These are phyloP conservation scores for Rhodotorula sp. DNA, from an alignment of 1,284 basidiomycete species.

Conservation along the genomic window DNA sequence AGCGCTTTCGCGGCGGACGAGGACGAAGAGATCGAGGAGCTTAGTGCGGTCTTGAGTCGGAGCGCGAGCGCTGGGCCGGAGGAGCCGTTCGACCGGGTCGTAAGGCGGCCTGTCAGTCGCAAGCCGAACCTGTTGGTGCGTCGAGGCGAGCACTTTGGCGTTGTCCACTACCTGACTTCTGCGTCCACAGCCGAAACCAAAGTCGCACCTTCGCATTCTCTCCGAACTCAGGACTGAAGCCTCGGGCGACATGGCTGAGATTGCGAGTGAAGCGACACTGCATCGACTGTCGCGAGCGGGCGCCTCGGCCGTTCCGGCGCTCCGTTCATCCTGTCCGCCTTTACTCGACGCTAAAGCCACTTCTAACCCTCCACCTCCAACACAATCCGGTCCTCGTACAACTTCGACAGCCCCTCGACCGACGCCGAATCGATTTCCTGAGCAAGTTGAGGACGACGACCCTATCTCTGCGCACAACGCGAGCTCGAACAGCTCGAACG, in stretches of 20 bases:
- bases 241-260: constrained; percentile 28
- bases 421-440: constrained; percentile 36
- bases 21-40: constrained; percentile 24
- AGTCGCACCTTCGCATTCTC: constrained; percentile 37
- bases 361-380: neutral
- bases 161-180: too few species aligned
- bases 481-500: constrained; percentile 16
- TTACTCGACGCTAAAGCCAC: neutral
- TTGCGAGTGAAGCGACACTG: constrained; percentile 36
- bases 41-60: constrained; percentile 17
- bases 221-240: constrained; percentile 29
- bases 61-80: constrained; percentile 24
- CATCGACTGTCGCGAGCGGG: constrained; percentile 32
- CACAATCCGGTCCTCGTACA: neutral
- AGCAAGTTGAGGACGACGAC: constrained; percentile 18
- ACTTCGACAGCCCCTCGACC: neutral
- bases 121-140: constrained; percentile 37
- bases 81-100: constrained; percentile 13
- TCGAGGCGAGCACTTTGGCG: neutral
- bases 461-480: constrained; percentile 1
- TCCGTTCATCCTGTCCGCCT: constrained; percentile 11
- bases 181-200: constrained; percentile 32
- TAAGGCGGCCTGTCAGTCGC: constrained; percentile 25
- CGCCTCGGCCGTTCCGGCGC: constrained; percentile 20
- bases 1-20: constrained; percentile 19